These are phyloP conservation scores for Bodo saltans DNA, from an alignment of 78 protist genomes.

Conservation along the genomic window DNA sequence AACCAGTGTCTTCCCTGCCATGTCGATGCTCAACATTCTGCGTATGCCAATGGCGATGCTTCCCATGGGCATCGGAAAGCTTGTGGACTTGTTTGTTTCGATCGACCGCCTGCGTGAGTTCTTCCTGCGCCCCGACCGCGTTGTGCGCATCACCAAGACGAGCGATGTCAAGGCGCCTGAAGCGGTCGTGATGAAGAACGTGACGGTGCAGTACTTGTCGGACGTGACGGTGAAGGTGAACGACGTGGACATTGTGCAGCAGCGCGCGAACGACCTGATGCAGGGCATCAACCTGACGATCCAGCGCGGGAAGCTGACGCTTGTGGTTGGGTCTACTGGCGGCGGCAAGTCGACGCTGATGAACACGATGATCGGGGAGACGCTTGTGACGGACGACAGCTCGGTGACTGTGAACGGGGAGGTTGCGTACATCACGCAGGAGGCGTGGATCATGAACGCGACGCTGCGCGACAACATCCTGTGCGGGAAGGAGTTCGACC, in stretches of 20 bases:
- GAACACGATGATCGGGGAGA: slow-evolving; percentile 43
- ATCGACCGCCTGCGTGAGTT: slow-evolving; percentile 54
- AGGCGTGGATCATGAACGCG: slow-evolving; percentile 49
- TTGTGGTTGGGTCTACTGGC: slow-evolving; percentile 51
- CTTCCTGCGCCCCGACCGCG: slow-evolving; percentile 32
- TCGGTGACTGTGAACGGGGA: neutral
- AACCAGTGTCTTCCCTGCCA: slow-evolving; percentile 60
- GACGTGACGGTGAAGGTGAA: neutral
- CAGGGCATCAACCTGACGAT: neutral
- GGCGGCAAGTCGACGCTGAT: slow-evolving; percentile 53
- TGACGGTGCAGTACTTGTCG: neutral
- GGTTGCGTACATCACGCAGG: slow-evolving; percentile 38
- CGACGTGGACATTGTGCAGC: neutral
- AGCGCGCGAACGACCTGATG: neutral
- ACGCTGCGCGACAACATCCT: slow-evolving; percentile 55
- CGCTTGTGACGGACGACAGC: neutral
- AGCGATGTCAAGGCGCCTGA: neutral
- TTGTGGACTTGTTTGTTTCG: slow-evolving; percentile 66
- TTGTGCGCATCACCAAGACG: neutral
- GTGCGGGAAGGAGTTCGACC: slow-evolving; percentile 21
- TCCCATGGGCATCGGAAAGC: slow-evolving; percentile 43
- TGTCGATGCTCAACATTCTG: slow-evolving; percentile 68
- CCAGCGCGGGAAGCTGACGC: slow-evolving; percentile 20
- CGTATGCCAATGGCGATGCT: slow-evolving; percentile 51
- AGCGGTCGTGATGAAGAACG: neutral